Conservation (phyloP, 495 filamentous ascomycete genomes). For the Entonaema liquescens region DNA sequence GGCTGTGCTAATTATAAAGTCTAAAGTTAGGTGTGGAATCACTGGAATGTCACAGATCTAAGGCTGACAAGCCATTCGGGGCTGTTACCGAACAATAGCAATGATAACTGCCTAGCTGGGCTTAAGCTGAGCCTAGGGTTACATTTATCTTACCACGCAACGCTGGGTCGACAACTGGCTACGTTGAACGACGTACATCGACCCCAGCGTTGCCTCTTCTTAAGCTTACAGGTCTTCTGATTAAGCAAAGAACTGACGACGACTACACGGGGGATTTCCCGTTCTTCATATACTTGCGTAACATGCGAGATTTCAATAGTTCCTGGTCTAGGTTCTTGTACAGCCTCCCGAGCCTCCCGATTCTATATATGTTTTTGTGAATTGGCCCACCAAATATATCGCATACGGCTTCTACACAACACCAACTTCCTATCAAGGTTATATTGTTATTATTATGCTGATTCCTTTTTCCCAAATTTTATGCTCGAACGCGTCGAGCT, state of each 20-base stretch:
- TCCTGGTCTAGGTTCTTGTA: background rate
- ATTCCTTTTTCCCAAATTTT: background rate
- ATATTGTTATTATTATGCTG: background rate
- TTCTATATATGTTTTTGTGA: background rate
- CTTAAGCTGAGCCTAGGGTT: constrained; percentile 5
- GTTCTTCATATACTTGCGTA: background rate
- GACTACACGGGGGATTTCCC: background rate
- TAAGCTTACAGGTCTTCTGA: constrained; percentile 7
- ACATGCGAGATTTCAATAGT: background rate
- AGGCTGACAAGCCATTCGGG: constrained; percentile 28
- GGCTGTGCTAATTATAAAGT: constrained; percentile 25
- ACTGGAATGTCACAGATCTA: constrained; percentile 15
- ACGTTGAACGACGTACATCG: constrained; percentile 10
- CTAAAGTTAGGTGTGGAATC: constrained; percentile 23
- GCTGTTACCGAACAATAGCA: constrained; percentile 20
- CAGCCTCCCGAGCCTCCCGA: background rate
- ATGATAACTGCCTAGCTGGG: constrained; percentile 11
- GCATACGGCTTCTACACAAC: background rate
- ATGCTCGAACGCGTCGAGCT: background rate
- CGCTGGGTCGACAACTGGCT: background rate
- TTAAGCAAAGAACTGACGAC: constrained; percentile 1
- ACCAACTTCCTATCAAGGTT: background rate
- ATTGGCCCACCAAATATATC: background rate
- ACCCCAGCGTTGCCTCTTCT: constrained; percentile 16
- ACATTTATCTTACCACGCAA: background rate